phyloP scores from a whole-genome alignment of 2,329 filamentous ascomycete genomes.

The Mycocentrospora acerina region DNA sequence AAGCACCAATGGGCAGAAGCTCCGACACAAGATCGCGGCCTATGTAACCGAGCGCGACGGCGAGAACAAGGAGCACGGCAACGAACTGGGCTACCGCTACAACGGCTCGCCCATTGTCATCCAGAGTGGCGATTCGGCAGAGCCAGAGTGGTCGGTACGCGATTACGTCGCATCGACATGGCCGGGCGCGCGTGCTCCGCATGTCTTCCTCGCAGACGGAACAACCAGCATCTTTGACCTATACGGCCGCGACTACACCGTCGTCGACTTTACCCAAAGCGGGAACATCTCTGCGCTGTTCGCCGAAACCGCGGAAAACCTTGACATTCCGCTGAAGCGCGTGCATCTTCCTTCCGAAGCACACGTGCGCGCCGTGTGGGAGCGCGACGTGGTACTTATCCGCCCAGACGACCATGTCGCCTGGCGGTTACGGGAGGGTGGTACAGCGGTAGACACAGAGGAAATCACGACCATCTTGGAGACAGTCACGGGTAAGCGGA shows the following conservation, averaged over 20 bases:
- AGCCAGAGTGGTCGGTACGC: slow-evolving; percentile 2
- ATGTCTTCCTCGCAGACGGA: slow-evolving; percentile 33
- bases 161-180: slow-evolving; percentile 31
- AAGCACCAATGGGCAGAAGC: neutral
- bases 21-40: slow-evolving; percentile 8
- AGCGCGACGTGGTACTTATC: slow-evolving; percentile 26
- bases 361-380: slow-evolving; percentile 24
- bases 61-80: slow-evolving; percentile 29
- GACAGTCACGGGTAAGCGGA: neutral
- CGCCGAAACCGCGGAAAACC: slow-evolving; percentile 1
- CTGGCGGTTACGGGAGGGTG: slow-evolving; percentile 12
- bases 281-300: neutral
- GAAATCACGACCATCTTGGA: neutral
- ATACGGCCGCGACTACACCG: slow-evolving; percentile 25
- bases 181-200: slow-evolving; percentile 34
- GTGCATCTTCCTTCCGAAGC: slow-evolving; percentile 17
- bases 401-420: slow-evolving; percentile 33
- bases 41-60: slow-evolving; percentile 17
- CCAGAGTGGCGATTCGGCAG: slow-evolving; percentile 4
- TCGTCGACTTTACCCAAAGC: slow-evolving; percentile 15
- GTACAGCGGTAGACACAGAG: neutral
- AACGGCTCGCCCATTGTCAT: slow-evolving; percentile 5
- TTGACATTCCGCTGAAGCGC: slow-evolving; percentile 16
- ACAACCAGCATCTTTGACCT: slow-evolving; percentile 28
- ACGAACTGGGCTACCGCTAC: slow-evolving; percentile 33